Conservation (phyloP, 2,329 filamentous ascomycete species). For the Peltaster fructicola region DNA sequence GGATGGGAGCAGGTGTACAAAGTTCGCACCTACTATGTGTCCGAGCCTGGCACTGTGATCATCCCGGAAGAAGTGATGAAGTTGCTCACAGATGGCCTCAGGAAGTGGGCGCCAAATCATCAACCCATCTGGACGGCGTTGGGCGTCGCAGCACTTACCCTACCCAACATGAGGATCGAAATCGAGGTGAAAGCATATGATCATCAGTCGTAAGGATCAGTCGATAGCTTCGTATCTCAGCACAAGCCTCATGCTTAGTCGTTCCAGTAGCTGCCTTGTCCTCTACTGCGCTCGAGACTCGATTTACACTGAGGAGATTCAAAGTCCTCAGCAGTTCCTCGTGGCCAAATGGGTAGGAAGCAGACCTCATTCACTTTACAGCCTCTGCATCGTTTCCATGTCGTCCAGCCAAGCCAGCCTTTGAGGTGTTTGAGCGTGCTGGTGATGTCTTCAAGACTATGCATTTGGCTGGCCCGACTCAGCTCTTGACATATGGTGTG, state of each 20-base stretch:
- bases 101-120: slow-evolving; percentile 35
- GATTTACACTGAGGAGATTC: slow-evolving; percentile 31
- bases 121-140: slow-evolving; percentile 37
- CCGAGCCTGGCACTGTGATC: too few relatives aligned
- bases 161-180: slow-evolving; percentile 38
- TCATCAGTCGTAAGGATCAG: too few relatives aligned
- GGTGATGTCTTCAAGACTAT: slow-evolving; percentile 12
- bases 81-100: slow-evolving; percentile 30
- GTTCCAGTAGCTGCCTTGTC: too few relatives aligned
- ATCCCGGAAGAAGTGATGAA: slow-evolving; percentile 12
- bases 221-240: too few relatives aligned
- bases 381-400: slow-evolving; percentile 38
- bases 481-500: slow-evolving; percentile 20
- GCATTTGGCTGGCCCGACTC: slow-evolving; percentile 8
- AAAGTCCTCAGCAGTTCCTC: slow-evolving; percentile 38
- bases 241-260: too few relatives aligned
- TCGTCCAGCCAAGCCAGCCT: slow-evolving; percentile 38
- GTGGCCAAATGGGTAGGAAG: slow-evolving; percentile 47
- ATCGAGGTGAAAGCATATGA: slow-evolving; percentile 32
- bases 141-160: slow-evolving; percentile 31
- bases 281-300: too few relatives aligned
- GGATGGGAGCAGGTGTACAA: slow-evolving; percentile 37
- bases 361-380: slow-evolving; percentile 40
- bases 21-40: slow-evolving; percentile 15
- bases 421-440: slow-evolving; percentile 25